Percentiles rank a stretch among this genome's conserved stretches.
Evolutionary conservation across 768 basidiomycete species (phyloP).

Genomic region (Suillus clintonianus): DNA sequence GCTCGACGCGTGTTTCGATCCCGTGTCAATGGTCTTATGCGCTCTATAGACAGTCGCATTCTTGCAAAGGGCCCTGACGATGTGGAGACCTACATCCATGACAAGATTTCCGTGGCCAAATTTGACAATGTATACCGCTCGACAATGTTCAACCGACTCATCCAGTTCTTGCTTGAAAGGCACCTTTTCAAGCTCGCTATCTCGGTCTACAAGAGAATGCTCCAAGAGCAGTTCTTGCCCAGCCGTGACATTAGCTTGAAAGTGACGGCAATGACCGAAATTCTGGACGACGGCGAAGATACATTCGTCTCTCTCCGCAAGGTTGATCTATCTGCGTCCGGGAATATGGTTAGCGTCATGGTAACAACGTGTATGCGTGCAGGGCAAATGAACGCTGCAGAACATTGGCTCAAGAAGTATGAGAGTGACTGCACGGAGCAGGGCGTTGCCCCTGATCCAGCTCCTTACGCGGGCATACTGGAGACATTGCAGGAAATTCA

Average conservation of each 20-base stretch:
- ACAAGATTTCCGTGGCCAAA: constrained; percentile 20
- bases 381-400: constrained; percentile 31
- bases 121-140: constrained; percentile 31
- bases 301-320: constrained; percentile 19
- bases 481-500: constrained; percentile 35
- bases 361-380: constrained; percentile 38
- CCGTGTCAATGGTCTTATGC: constrained; percentile 27
- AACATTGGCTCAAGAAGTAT: constrained; percentile 28
- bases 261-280: neutral
- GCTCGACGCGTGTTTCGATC: constrained; percentile 10
- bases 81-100: constrained; percentile 23
- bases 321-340: constrained; percentile 27
- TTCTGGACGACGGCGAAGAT: constrained; percentile 24
- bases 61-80: constrained; percentile 19
- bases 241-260: constrained; percentile 40
- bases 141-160: constrained; percentile 39
- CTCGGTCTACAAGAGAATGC: constrained; percentile 44
- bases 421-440: constrained; percentile 23
- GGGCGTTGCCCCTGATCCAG: constrained; percentile 11
- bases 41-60: constrained; percentile 27
- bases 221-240: constrained; percentile 39
- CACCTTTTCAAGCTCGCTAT: constrained; percentile 40
- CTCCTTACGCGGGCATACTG: constrained; percentile 43
- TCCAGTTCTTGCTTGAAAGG: constrained; percentile 42
- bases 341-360: constrained; percentile 37